Base-by-base conservation (phyloP, 352 stramenopile species). In the Phytopythium sindhum region DNA sequence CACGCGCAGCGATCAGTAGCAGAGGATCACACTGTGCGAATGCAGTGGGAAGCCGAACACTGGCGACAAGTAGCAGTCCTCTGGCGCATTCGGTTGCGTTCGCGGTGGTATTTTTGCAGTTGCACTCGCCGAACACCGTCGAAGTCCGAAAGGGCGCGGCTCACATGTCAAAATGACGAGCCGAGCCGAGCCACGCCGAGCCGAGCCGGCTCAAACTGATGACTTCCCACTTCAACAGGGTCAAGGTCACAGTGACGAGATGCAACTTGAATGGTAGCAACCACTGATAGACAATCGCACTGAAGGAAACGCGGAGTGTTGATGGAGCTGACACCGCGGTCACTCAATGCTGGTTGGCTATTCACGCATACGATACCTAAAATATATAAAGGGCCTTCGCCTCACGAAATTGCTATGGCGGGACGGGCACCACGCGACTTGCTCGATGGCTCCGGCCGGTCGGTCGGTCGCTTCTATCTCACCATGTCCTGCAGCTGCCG, bases 401-500 rank as follows among this genome's bases (percentile, higher is more conserved):
- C 41, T 23, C 41, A 8, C 41, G 41, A 7, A 17, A 48, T 39
- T 39, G 6, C n/a, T n/a, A n/a, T n/a, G n/a, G n/a, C n/a, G n/a
- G n/a, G n/a, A n/a, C n/a, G 3, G 3, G 33, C 33, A 14, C 33
- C 3, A 39, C 33, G 33, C 33, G 33, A 39, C 33, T 14, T 39
- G 33, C 10, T 2, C 10, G 7, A 10, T 39, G 33, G 41, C 5
- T 19, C 41, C 19, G 0, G 41, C 17, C 5, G 4, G 41, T 39
- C 41, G 15, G 39, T 45, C 4, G 39, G 12, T 48, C 19, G 33
- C 35, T 42, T n/a, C 61, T 88, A 95, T 63, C 88, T 75, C 47
- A 70, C 81, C 85, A 93, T 96, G 66, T 96, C 88, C 63, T 94
- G 84, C 11, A 96, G 72, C 67, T 95, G 77, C 6, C 86, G 86